A percentile compares a stretch with the other conserved stretches of the same genome.
Evolutionary conservation across 2,329 filamentous ascomycete species (phyloP).

Genomic region (Didymella pomorum): DNA sequence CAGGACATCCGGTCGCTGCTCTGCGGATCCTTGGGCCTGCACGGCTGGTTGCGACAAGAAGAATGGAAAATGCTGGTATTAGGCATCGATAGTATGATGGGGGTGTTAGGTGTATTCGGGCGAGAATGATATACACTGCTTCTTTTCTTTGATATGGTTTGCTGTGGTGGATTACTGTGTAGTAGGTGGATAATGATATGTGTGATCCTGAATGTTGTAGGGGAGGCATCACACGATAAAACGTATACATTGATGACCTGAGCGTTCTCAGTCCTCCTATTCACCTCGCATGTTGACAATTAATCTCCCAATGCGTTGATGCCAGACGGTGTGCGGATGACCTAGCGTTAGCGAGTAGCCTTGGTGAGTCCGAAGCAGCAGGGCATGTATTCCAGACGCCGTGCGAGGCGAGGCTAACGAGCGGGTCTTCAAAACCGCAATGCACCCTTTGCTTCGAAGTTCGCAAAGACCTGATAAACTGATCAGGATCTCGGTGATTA

Average conservation of each 20-base stretch:
- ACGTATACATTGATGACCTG: neutral
- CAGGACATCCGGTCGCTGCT: constrained; percentile 32
- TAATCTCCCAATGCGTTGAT: neutral
- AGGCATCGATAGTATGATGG: constrained; percentile 3
- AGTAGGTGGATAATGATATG: neutral
- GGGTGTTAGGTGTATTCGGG: neutral
- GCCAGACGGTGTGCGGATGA: neutral
- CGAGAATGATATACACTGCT: constrained; percentile 2
- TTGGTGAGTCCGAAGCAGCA: neutral
- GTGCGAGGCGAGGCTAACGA: neutral
- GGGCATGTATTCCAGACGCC: neutral
- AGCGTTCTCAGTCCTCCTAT: neutral
- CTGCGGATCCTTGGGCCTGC: constrained; percentile 33
- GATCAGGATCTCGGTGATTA: neutral
- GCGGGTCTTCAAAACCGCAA: neutral
- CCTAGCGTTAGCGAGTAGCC: neutral
- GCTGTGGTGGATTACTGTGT: constrained; percentile 16
- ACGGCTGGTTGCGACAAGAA: constrained; percentile 39
- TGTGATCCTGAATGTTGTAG: constrained; percentile 12
- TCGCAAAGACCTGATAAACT: neutral
- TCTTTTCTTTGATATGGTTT: constrained; percentile 5
- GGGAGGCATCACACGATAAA: constrained; percentile 6
- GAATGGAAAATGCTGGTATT: constrained; percentile 41
- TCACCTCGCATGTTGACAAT: neutral
- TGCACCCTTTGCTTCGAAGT: neutral